Conservation (phyloP, 768 basidiomycete species). For the Suillus tomentosus region DNA sequence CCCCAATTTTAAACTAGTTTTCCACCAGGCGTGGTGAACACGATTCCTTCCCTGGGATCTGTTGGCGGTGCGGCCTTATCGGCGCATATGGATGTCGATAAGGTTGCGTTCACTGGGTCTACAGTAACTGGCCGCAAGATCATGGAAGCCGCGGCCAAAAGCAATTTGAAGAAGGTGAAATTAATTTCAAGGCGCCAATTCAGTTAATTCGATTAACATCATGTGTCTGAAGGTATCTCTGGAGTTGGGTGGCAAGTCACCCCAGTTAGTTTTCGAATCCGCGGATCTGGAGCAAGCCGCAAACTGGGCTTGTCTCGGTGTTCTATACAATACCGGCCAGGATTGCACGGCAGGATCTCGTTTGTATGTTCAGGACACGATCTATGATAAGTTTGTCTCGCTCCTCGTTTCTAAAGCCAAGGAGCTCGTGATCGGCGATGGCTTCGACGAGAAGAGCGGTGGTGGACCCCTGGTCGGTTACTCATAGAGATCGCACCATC, state of each 20-base stretch:
- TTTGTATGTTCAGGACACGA: constrained; percentile 82
- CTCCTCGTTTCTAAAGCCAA: constrained; percentile 67
- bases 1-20: constrained; percentile 49
- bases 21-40: constrained; percentile 90
- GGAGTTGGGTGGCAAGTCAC: constrained; percentile 93
- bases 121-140: constrained; percentile 88
- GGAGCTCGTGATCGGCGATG: constrained; percentile 74
- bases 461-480: constrained; percentile 81
- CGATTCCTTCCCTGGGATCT: constrained; percentile 77
- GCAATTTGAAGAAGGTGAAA: constrained; percentile 87
- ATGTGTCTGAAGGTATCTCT: constrained; percentile 64
- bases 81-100: constrained; percentile 83
- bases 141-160: constrained; percentile 89
- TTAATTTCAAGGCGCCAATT: background rate
- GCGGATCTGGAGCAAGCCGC: constrained; percentile 88
- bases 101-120: constrained; percentile 94
- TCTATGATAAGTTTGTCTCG: constrained; percentile 83
- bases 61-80: constrained; percentile 87
- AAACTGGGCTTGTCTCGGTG: constrained; percentile 83
- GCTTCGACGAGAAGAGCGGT: constrained; percentile 70
- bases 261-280: constrained; percentile 85
- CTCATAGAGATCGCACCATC: constrained; percentile 9
- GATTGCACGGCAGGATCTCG: constrained; percentile 94
- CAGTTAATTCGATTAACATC: constrained; percentile 14
- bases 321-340: constrained; percentile 89